Evolutionary conservation across 2,329 filamentous ascomycete genomes (phyloP), one percentile per base, ranked within the genome.

Genomic region (Aspergillus bombycis): DNA sequence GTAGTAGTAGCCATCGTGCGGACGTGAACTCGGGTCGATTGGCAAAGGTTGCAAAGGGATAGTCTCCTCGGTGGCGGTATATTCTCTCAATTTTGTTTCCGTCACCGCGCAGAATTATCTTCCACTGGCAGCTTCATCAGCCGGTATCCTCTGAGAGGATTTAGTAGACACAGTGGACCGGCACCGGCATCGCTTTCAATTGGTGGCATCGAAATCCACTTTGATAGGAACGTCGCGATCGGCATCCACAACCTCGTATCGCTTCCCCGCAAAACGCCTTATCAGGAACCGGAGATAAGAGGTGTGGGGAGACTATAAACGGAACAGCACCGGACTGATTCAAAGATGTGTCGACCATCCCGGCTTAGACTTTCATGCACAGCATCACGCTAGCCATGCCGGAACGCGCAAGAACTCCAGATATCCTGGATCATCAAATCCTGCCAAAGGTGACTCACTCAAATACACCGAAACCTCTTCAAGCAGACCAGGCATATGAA

Each of bases 191-290:
- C 30, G 5, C 38, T 36, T 19, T 43, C 41, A 5, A 63, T 66
- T 66, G 65, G 65, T 46, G 65, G 65, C 65, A 66, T 66, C n/a
- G 19, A 56, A 32, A 34, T 9, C 45, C 41, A 46, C 32, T 45
- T 43, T 19, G 28, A 52, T 52, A 52, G 28, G 48, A 52, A 32
- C 28, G 16, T 21, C 28, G 28, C 2, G 48, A 52, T 52, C 48
- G 48, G 48, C 28, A 52, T 32, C 28, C 48, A 52, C 9, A 56
- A 34, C 14, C 26, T 46, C 59, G 26, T 56, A 61, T 38, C 38
- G 34, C 38, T 36, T 36, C 26, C 46, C 56, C 56, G 48, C 48
- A 52, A 52, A 52, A 52, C 48, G 3, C 28, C 10, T 52, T 52
- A 52, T 52, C 48, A n/a, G 28, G 9, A n/a, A 52, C 28, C 0